Evolutionary conservation across 1,284 basidiomycete species (phyloP).

Genomic region (Spongispora temasekensis): DNA sequence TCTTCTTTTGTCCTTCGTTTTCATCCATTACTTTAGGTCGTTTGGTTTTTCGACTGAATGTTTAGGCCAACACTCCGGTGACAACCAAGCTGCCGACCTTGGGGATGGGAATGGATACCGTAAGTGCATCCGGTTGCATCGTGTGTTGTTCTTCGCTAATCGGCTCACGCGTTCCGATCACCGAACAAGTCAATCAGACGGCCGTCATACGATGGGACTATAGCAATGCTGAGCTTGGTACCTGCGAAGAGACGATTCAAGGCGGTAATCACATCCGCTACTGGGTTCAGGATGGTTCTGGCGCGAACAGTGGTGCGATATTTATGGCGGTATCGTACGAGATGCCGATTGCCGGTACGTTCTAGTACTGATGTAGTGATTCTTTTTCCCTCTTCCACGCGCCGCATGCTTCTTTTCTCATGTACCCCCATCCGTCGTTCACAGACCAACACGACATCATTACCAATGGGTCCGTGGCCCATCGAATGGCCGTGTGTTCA

Average conservation of each 20-base stretch:
- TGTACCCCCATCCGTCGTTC: background rate
- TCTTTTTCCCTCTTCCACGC: background rate
- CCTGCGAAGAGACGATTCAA: constrained; percentile 82
- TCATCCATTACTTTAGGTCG: constrained; percentile 37
- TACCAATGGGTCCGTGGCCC: constrained; percentile 48
- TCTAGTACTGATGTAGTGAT: background rate
- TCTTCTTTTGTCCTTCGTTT: too few relatives aligned
- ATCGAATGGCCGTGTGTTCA: background rate
- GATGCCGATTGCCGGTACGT: constrained; percentile 56
- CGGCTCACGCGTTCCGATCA: background rate
- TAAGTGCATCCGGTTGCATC: constrained; percentile 47
- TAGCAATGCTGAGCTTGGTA: constrained; percentile 72
- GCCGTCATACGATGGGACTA: constrained; percentile 82
- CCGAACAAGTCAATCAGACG: constrained; percentile 71
- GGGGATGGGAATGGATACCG: constrained; percentile 80
- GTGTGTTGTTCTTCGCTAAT: background rate
- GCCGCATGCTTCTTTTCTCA: background rate
- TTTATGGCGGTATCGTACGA: constrained; percentile 87
- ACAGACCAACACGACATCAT: constrained; percentile 55
- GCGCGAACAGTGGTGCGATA: constrained; percentile 70
- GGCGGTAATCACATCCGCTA: constrained; percentile 93
- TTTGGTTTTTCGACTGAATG: constrained; percentile 80
- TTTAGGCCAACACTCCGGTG: constrained; percentile 77
- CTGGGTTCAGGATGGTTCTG: constrained; percentile 77
- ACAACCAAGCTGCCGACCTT: constrained; percentile 74